Evolutionary conservation across 2,329 filamentous ascomycete species (phyloP).

Genomic region (Chaetomiaceae sp.): DNA sequence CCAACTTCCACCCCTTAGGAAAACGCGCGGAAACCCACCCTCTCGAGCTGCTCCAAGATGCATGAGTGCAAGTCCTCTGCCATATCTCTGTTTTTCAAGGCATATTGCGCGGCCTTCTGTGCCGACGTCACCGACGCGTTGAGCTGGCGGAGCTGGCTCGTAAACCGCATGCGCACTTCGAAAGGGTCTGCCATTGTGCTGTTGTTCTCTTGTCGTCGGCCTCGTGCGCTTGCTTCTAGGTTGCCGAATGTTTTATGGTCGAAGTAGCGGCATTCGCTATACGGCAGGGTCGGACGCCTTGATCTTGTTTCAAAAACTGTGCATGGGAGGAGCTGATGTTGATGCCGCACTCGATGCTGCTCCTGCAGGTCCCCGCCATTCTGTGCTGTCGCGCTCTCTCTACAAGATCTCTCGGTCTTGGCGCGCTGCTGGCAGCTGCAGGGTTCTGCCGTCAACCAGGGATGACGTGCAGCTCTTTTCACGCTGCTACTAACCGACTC

Average conservation of each 20-base stretch:
- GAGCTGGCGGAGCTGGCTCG: conserved; percentile 79
- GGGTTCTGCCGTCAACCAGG: not conserved
- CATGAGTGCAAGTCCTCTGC: conserved; percentile 97
- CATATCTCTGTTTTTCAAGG: conserved; percentile 88
- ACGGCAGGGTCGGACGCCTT: not conserved
- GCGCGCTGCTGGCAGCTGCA: not conserved
- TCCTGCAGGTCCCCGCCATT: not conserved
- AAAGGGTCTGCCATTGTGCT: conserved; percentile 72
- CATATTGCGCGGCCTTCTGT: conserved; percentile 91
- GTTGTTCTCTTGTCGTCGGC: not conserved
- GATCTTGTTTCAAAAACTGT: not conserved
- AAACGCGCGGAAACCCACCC: conserved; percentile 44
- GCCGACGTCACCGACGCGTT: conserved; percentile 86
- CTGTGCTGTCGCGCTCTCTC: not conserved
- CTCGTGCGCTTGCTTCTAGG: not conserved
- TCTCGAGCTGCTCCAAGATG: conserved; percentile 91
- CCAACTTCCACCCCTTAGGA: not conserved
- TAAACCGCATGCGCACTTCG: conserved; percentile 97
- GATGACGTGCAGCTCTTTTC: not conserved
- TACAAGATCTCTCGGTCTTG: conserved; percentile 1
- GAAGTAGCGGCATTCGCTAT: not conserved
- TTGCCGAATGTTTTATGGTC: not conserved
- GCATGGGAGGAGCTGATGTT: not conserved
- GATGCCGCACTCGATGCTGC: not conserved
- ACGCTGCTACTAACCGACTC: not conserved